Conservation (phyloP, 176 grass and related monocot genomes). For the Urochloa ruziziensis region DNA sequence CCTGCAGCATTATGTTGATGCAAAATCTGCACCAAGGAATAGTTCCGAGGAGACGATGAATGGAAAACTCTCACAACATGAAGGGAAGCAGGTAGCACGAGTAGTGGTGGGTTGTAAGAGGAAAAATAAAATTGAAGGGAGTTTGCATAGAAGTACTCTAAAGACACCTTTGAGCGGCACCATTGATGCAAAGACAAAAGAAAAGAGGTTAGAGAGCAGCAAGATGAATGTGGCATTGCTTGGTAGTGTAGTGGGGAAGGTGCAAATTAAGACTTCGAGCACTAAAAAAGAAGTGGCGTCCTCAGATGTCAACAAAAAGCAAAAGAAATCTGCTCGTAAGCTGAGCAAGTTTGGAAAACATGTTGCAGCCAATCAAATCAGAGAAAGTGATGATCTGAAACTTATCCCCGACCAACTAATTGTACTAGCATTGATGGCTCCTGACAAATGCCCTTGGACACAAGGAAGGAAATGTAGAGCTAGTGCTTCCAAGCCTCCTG, state of each 20-base stretch:
- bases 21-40: neutral
- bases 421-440: constrained; percentile 57
- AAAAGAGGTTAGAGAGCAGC: constrained; percentile 1
- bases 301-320: constrained; percentile 5
- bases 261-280: constrained; percentile 1
- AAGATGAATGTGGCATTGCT: constrained; percentile 8
- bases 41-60: constrained; percentile 6
- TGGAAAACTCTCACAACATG: neutral
- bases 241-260: neutral
- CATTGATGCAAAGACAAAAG: constrained; percentile 23
- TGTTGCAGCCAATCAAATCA: neutral
- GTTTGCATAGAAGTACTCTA: neutral
- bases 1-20: neutral
- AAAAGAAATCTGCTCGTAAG: constrained; percentile 2
- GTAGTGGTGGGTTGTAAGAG: neutral
- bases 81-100: neutral
- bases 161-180: neutral
- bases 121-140: constrained; percentile 14
- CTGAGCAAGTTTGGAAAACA: constrained; percentile 6
- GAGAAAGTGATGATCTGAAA: constrained; percentile 13
- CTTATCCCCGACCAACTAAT: constrained; percentile 16
- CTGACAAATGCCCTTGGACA: constrained; percentile 49
- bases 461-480: constrained; percentile 26
- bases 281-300: neutral
- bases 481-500: constrained; percentile 26